Evolutionary conservation across 2,329 filamentous ascomycete species (phyloP), one percentile per base, ranked within the genome.

Genomic region (Ophiostoma piceae): DNA sequence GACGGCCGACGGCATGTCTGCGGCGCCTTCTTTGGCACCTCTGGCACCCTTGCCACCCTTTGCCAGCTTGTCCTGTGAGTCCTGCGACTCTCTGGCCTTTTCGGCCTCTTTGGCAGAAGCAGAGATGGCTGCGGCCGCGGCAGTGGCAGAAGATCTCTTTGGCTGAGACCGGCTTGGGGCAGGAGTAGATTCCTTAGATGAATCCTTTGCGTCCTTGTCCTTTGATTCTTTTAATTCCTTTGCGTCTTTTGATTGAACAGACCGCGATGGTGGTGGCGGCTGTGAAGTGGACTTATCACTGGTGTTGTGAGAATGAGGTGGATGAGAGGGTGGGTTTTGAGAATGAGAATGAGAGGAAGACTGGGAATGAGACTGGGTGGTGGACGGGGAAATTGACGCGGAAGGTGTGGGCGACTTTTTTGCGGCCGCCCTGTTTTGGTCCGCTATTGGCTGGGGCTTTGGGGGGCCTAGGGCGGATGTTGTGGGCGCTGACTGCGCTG

Each of bases 401-500:
- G 57, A 62, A 29, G 57, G 57, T 65, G 69, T 72, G 67, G 69
- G 68, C 19, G 71, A 43, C 71, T 75, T 78, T 74, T 75, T 75
- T 60, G 74, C 69, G 72, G 74, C 73, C 65, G 74, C 72, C 71
- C 73, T 74, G 67, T 75, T 75, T 66, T 75, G 75, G 71, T 72
- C 73, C 68, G 71, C 71, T 70, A 77, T 77, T 77, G 76, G 76
- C 72, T 76, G 75, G 37, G 62, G 69, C 66, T 3, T 43, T 35
- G 65, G 22, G n/a, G 65, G 26, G 35, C 41, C 35, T 43, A 64
- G 73, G 67, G 57, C 66, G 70, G 69, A 37, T 14, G 69, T 73
- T 71, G 66, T 67, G 67, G 71, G 29, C 65, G 39, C 65, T 70
- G 70, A 66, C 71, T 71, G 65, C 67, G 67, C 57, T 68, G 70